Conservation (phyloP, 2,329 filamentous ascomycete species). For the Emericellopsis atlantica region DNA sequence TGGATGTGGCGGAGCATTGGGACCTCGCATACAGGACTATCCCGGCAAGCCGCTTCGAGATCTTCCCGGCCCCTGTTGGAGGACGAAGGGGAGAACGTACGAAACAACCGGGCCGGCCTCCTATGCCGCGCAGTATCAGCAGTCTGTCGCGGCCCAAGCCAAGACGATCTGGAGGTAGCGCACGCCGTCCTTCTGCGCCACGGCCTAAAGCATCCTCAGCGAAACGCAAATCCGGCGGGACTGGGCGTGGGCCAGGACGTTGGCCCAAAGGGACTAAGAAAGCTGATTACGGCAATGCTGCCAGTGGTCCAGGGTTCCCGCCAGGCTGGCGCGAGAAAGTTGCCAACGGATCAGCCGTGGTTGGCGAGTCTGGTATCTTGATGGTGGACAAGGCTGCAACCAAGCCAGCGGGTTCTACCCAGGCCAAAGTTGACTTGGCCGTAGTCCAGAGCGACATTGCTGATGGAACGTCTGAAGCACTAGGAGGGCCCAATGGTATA, state of each 20-base stretch:
- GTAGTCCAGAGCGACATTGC: conserved; percentile 17
- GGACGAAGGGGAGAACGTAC: conserved; percentile 31
- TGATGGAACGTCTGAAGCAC: conserved; percentile 1
- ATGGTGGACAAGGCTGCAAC: neutral
- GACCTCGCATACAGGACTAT: conserved; percentile 39
- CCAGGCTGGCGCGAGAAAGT: conserved; percentile 36
- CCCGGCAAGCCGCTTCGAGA: conserved; percentile 60
- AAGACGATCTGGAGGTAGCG: conserved; percentile 5
- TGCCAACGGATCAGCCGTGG: conserved; percentile 6
- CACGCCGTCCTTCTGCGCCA: conserved; percentile 16
- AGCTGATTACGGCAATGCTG: conserved; percentile 53
- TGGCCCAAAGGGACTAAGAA: conserved; percentile 61
- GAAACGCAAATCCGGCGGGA: conserved; percentile 46
- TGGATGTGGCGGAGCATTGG: conserved; percentile 23
- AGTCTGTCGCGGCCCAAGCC: conserved; percentile 13
- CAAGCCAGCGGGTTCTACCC: conserved; percentile 5
- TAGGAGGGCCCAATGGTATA: conserved; percentile 4
- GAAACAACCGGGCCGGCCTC: conserved; percentile 26
- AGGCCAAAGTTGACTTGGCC: conserved; percentile 10
- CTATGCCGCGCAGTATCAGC: conserved; percentile 9
- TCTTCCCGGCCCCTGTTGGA: conserved; percentile 51
- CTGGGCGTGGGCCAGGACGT: conserved; percentile 49
- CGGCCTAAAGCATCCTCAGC: conserved; percentile 27
- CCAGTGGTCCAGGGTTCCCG: conserved; percentile 50
- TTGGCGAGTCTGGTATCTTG: conserved; percentile 3